These are phyloP conservation scores for Macrophomina tecta DNA, from an alignment of 2,329 filamentous ascomycete genomes.

Conservation along the genomic window DNA sequence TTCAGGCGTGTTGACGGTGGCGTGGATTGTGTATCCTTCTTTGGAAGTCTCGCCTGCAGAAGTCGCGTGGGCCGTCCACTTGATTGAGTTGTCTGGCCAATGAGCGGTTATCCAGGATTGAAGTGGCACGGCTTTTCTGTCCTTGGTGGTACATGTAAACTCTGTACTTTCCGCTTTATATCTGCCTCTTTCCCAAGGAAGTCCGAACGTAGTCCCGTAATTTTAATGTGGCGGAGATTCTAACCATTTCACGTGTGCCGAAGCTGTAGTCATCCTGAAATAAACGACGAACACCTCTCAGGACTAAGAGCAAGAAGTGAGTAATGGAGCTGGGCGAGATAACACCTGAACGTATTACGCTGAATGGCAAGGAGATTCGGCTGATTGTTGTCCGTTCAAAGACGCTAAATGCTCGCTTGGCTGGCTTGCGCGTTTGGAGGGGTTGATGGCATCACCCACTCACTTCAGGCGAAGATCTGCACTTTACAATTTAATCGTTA, in stretches of 20 bases:
- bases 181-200: conserved; percentile 48
- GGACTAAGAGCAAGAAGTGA: background rate
- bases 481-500: conserved; percentile 58
- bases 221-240: conserved; percentile 25
- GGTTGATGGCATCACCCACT: conserved; percentile 20
- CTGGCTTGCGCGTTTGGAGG: conserved; percentile 18
- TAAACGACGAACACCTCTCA: background rate
- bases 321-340: no score
- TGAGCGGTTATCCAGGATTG: conserved; percentile 65
- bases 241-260: background rate
- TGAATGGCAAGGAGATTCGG: background rate
- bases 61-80: conserved; percentile 67
- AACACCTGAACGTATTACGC: background rate
- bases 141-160: conserved; percentile 32
- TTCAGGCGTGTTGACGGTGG: conserved; percentile 32
- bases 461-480: conserved; percentile 13
- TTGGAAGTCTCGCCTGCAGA: conserved; percentile 47
- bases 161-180: conserved; percentile 45
- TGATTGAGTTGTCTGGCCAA: conserved; percentile 66
- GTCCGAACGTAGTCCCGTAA: conserved; percentile 46
- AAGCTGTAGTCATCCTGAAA: background rate
- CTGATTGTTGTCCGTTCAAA: background rate
- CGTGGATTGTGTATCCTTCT: conserved; percentile 53
- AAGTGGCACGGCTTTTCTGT: conserved; percentile 38
- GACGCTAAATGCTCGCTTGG: background rate